Evolutionary conservation across 768 basidiomycete genomes (phyloP).

Genomic region (Tricholoma flavovirens): DNA sequence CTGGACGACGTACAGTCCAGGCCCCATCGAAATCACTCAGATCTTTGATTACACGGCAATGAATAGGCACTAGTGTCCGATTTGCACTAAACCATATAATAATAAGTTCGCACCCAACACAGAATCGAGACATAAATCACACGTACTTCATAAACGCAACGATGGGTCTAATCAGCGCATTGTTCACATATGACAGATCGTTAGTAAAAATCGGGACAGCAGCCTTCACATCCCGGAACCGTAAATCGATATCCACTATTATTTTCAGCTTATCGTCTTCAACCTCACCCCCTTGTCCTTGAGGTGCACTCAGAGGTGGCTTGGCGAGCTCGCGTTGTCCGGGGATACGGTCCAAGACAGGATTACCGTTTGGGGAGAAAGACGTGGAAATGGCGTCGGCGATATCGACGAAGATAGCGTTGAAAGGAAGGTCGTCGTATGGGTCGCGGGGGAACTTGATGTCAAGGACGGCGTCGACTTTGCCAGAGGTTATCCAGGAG

Average conservation of each 20-base stretch:
- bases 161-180: conserved; percentile 89
- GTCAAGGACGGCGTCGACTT: conserved; percentile 93
- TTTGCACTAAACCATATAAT: conserved; percentile 58
- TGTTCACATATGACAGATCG: conserved; percentile 88
- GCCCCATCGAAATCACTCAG: conserved; percentile 89
- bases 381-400: conserved; percentile 81
- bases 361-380: conserved; percentile 34
- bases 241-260: conserved; percentile 86
- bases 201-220: conserved; percentile 87
- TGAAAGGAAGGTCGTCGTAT: conserved; percentile 60
- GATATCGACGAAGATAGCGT: conserved; percentile 83
- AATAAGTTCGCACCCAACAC: neutral
- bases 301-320: conserved; percentile 76
- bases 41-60: conserved; percentile 81
- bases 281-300: conserved; percentile 30
- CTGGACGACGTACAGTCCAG: conserved; percentile 71
- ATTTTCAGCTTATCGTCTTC: conserved; percentile 42
- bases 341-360: conserved; percentile 56
- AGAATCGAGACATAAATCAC: neutral
- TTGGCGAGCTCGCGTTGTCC: conserved; percentile 84
- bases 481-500: conserved; percentile 97
- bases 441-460: conserved; percentile 92
- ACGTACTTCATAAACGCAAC: conserved; percentile 97
- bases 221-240: conserved; percentile 94
- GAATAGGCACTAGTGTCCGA: conserved; percentile 90